A percentile compares a stretch with the other conserved stretches of the same genome.
Conservation (phyloP, 495 filamentous ascomycete genomes). For the Aspergillus avenaceus region DNA sequence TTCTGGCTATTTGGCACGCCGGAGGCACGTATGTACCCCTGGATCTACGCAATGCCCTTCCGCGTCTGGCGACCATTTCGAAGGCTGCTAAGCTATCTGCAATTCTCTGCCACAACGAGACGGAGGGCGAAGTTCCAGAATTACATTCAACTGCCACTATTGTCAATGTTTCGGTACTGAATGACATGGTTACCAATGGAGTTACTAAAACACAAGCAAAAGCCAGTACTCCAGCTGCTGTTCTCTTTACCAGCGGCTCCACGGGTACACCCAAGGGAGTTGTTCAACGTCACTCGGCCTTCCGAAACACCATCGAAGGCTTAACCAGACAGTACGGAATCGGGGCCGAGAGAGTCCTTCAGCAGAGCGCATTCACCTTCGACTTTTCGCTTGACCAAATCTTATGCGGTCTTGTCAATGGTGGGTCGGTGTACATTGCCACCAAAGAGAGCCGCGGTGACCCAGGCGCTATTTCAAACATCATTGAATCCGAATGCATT, state of each 20-base stretch:
- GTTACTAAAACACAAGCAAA: too few relatives aligned
- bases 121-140: background rate
- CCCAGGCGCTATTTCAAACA: constrained; percentile 21
- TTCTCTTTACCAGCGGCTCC: constrained; percentile 31
- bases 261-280: constrained; percentile 26
- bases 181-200: too few relatives aligned
- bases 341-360: constrained; percentile 15
- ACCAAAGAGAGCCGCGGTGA: constrained; percentile 19
- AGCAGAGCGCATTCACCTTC: constrained; percentile 30
- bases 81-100: background rate
- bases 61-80: background rate
- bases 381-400: constrained; percentile 25
- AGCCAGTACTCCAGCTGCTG: constrained; percentile 9
- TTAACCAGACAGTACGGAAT: constrained; percentile 9
- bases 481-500: constrained; percentile 25
- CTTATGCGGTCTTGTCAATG: constrained; percentile 17
- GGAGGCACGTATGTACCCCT: constrained; percentile 35
- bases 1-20: constrained; percentile 45
- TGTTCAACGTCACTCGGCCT: constrained; percentile 16
- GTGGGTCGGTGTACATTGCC: constrained; percentile 24
- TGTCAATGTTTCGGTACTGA: background rate
- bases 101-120: background rate
- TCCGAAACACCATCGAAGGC: constrained; percentile 24
- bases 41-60: background rate
- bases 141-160: background rate